Percentiles rank a stretch among this genome's conserved stretches.
phyloP scores from a whole-genome alignment of 2,329 filamentous ascomycete genomes.

The Neurospora sp. region DNA sequence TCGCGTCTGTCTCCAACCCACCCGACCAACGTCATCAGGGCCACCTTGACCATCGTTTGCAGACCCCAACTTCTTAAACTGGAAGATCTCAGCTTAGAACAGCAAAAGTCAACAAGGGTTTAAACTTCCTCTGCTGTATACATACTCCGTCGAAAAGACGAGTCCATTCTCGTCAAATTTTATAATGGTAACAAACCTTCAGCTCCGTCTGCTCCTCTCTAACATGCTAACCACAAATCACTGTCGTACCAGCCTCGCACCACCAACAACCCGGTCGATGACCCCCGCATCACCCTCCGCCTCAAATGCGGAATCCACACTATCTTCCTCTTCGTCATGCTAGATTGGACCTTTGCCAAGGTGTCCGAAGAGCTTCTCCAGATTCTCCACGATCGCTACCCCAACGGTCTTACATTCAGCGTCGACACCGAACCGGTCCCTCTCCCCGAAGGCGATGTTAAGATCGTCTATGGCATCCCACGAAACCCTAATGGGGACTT shows the following conservation, averaged over 20 bases:
- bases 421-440: constrained; percentile 30
- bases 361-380: constrained; percentile 49
- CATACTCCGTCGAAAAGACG: not conserved
- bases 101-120: not conserved
- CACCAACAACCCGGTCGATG: constrained; percentile 15
- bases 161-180: not conserved
- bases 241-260: constrained; percentile 7
- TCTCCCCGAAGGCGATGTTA: constrained; percentile 27
- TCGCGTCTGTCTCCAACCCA: not conserved
- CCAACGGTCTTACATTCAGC: constrained; percentile 36
- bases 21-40: not conserved
- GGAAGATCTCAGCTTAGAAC: not conserved
- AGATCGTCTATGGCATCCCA: constrained; percentile 36
- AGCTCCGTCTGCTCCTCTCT: not conserved
- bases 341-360: constrained; percentile 43
- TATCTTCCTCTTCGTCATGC: constrained; percentile 55
- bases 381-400: constrained; percentile 47
- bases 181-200: constrained; percentile 10
- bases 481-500: constrained; percentile 32
- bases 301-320: constrained; percentile 65
- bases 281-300: constrained; percentile 52
- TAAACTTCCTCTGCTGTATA: not conserved
- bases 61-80: not conserved
- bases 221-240: not conserved
- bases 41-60: not conserved